Conservation (phyloP, 2,329 filamentous ascomycete genomes). For the Hymenoscyphus fraxineus region DNA sequence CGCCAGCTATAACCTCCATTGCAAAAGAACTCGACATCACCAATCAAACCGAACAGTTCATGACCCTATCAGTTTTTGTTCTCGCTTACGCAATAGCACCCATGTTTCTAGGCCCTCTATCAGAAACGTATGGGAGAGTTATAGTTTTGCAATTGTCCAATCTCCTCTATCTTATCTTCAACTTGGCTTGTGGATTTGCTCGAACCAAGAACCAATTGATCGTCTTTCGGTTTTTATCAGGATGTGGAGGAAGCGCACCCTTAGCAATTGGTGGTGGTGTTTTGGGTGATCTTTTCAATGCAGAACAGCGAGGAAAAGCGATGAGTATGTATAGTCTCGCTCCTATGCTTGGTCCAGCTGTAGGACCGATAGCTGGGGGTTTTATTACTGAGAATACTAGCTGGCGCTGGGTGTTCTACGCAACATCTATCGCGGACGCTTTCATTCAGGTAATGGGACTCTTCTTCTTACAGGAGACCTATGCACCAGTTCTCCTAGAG, state of each 20-base stretch:
- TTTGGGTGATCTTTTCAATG: conserved; percentile 43
- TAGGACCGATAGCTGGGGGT: conserved; percentile 46
- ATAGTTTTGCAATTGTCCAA: conserved; percentile 42
- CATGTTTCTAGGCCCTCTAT: conserved; percentile 56
- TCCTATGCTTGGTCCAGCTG: conserved; percentile 26
- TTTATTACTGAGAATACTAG: conserved; percentile 43
- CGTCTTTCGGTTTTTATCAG: conserved; percentile 42
- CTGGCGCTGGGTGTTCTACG: conserved; percentile 36
- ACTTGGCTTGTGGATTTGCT: conserved; percentile 46
- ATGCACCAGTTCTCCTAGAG: conserved; percentile 44
- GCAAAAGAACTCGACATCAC: conserved; percentile 49
- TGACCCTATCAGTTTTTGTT: conserved; percentile 43
- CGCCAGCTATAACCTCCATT: conserved; percentile 47
- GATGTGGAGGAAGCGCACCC: conserved; percentile 44
- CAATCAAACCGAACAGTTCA: conserved; percentile 43
- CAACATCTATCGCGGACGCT: conserved; percentile 41
- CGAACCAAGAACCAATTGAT: conserved; percentile 41
- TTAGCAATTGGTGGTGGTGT: conserved; percentile 43
- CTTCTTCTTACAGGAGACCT: conserved; percentile 44
- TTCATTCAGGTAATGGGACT: conserved; percentile 42
- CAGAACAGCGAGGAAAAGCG: conserved; percentile 44
- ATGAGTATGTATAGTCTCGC: conserved; percentile 31
- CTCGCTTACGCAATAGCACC: conserved; percentile 44
- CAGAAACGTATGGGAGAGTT: conserved; percentile 45
- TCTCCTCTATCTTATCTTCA: conserved; percentile 50